phyloP scores from a whole-genome alignment of 148 eudicot genomes.

The Fallopia convolvulus region DNA sequence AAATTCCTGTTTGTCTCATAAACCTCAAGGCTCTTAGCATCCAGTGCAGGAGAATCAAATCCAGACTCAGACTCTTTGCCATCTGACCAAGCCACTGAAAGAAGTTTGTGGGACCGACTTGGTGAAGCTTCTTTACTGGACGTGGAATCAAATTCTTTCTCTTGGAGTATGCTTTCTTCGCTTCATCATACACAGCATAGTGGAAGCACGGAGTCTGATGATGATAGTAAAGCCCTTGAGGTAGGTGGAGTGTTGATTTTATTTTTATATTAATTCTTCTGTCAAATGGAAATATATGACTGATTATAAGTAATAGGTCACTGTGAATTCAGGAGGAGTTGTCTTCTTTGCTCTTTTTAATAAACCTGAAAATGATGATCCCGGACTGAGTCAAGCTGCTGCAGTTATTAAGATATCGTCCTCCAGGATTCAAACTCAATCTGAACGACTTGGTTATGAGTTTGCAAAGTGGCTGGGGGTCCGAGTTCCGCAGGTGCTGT shows the following conservation, averaged over 20 bases:
- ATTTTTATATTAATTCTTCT: background rate
- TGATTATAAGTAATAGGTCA: constrained; percentile 49
- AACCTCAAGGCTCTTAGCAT: constrained; percentile 15
- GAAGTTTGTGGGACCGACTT: constrained; percentile 80
- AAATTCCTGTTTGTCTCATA: constrained; percentile 3
- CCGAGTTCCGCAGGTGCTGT: constrained; percentile 74
- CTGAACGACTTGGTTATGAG: constrained; percentile 97
- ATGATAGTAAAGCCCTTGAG: constrained; percentile 86
- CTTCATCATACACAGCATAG: constrained; percentile 92
- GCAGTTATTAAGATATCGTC: constrained; percentile 95
- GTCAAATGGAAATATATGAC: background rate
- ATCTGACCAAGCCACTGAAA: constrained; percentile 52
- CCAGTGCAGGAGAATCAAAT: constrained; percentile 66
- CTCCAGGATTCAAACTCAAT: constrained; percentile 97
- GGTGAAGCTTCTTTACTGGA: constrained; percentile 84
- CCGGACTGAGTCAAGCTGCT: constrained; percentile 66
- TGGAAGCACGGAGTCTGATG: constrained; percentile 75
- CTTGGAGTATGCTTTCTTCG: constrained; percentile 90
- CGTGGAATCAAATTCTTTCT: constrained; percentile 78
- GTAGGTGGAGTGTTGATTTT: constrained; percentile 24
- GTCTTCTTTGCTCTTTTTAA: constrained; percentile 92
- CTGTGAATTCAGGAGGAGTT: constrained; percentile 99
- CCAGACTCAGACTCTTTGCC: constrained; percentile 29
- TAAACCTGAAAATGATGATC: constrained; percentile 44
- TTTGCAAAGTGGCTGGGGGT: constrained; percentile 97